Percentiles rank a stretch among this genome's conserved stretches.
Evolutionary conservation across 106 monocot species (phyloP).

Genomic region (Vanilla planifolia): DNA sequence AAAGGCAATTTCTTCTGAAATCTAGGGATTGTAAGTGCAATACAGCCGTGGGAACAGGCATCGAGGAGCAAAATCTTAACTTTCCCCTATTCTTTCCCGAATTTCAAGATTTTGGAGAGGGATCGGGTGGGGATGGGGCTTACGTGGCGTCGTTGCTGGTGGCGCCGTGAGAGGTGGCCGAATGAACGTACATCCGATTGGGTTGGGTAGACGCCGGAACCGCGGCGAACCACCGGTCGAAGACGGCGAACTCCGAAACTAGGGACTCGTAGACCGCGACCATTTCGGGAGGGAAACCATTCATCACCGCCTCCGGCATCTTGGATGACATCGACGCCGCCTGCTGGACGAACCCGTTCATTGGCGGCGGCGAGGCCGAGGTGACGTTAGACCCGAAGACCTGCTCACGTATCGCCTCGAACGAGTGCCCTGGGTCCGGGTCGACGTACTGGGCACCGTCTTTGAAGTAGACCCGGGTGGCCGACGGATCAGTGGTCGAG

Average conservation of each 20-base stretch:
- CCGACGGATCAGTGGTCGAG: constrained; percentile 17
- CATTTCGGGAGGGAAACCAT: constrained; percentile 77
- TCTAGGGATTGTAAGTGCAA: no score
- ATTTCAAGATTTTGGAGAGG: no score
- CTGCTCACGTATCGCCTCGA: constrained; percentile 46
- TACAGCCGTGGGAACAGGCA: no score
- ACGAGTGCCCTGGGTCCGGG: constrained; percentile 50
- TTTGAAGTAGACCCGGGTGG: constrained; percentile 23
- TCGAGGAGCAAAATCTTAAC: no score
- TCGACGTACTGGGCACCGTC: constrained; percentile 34
- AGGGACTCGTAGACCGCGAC: constrained; percentile 65
- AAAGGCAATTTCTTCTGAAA: no score
- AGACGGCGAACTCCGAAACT: constrained; percentile 70
- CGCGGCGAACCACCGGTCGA: constrained; percentile 82
- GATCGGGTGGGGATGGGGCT: neutral
- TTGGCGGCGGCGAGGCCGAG: constrained; percentile 23
- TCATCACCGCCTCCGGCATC: constrained; percentile 54
- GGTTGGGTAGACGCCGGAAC: constrained; percentile 82
- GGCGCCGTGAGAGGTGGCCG: constrained; percentile 74
- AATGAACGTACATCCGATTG: constrained; percentile 75
- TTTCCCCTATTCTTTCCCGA: no score
- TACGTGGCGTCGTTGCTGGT: constrained; percentile 50
- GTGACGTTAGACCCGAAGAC: constrained; percentile 28
- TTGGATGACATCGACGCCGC: constrained; percentile 13
- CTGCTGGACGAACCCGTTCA: constrained; percentile 64